A percentile compares a stretch with the other conserved stretches of the same genome.
phyloP scores from a whole-genome alignment of 2,329 filamentous ascomycete species.

The Neocatenulostroma microsporum region DNA sequence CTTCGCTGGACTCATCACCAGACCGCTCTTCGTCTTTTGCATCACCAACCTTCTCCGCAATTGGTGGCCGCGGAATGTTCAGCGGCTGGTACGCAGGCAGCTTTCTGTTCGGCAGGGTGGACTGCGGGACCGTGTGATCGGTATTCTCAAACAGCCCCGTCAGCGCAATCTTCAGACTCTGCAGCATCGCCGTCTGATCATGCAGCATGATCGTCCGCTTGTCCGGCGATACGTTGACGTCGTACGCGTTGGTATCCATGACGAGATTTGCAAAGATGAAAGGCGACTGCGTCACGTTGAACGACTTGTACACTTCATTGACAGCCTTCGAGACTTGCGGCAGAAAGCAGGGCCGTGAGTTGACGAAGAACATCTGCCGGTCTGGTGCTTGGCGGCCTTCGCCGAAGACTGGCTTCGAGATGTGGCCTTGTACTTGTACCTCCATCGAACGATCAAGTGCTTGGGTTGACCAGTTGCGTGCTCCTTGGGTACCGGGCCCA shows the following conservation, averaged over 20 bases:
- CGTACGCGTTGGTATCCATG: conserved; percentile 82
- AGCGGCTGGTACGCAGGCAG: conserved; percentile 52
- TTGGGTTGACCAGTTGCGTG: conserved; percentile 41
- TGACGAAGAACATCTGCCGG: conserved; percentile 98
- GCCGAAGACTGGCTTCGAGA: conserved; percentile 80
- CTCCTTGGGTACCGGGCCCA: conserved; percentile 35
- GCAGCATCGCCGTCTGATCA: conserved; percentile 76
- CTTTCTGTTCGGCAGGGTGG: conserved; percentile 53
- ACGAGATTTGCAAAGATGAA: conserved; percentile 93
- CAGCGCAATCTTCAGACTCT: conserved; percentile 71
- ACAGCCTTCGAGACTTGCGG: conserved; percentile 93
- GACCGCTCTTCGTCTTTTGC: too few species aligned
- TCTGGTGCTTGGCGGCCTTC: conserved; percentile 93
- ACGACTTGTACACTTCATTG: conserved; percentile 93
- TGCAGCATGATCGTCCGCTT: conserved; percentile 83
- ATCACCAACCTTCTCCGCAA: conserved; percentile 1
- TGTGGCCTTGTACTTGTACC: conserved; percentile 71
- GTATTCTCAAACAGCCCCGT: conserved; percentile 72
- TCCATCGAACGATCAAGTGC: conserved; percentile 43
- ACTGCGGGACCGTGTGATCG: conserved; percentile 77
- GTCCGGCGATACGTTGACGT: conserved; percentile 85
- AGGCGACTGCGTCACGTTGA: conserved; percentile 85
- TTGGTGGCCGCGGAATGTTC: conserved; percentile 28
- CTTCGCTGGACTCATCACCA: conserved; percentile 7
- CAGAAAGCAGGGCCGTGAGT: conserved; percentile 78